A percentile compares a stretch with the other conserved stretches of the same genome.
phyloP scores from a whole-genome alignment of 2,329 filamentous ascomycete genomes.

The Teratosphaeria epicoccoides region DNA sequence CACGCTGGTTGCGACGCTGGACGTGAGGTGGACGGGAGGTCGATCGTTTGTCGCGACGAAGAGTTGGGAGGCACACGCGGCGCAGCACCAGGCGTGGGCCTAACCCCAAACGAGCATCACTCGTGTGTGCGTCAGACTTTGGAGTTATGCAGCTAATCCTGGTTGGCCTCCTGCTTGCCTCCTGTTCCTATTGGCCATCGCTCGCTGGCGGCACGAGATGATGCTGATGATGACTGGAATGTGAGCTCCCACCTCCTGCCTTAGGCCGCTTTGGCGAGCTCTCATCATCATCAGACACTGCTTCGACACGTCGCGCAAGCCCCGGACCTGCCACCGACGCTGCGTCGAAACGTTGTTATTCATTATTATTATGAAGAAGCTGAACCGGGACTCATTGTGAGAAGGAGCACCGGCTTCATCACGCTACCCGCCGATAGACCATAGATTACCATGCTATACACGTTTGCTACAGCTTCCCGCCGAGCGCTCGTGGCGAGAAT shows the following conservation, averaged over 20 bases:
- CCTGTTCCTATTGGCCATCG: neutral
- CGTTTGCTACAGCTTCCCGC: no score
- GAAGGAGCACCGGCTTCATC: no score
- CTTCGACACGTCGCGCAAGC: neutral
- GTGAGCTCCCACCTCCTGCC: no score
- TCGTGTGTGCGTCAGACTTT: neutral
- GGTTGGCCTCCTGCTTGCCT: neutral
- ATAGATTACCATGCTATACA: no score
- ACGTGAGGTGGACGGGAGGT: neutral
- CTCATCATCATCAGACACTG: no score
- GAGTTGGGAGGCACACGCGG: neutral
- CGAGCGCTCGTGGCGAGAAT: no score
- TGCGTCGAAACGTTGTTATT: no score
- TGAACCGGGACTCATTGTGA: no score
- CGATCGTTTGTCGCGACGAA: conserved; percentile 1
- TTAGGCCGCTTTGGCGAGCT: neutral
- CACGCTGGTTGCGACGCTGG: neutral
- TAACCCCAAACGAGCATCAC: conserved; percentile 1
- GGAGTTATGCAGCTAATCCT: neutral
- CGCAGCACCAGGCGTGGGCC: neutral
- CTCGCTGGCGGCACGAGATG: neutral
- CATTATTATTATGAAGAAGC: no score
- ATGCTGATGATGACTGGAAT: neutral
- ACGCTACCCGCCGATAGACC: no score
- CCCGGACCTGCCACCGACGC: neutral